Percentiles rank a stretch among this genome's conserved stretches.
Conservation (phyloP, 2,329 filamentous ascomycete species). For the Colletotrichum sp. region DNA sequence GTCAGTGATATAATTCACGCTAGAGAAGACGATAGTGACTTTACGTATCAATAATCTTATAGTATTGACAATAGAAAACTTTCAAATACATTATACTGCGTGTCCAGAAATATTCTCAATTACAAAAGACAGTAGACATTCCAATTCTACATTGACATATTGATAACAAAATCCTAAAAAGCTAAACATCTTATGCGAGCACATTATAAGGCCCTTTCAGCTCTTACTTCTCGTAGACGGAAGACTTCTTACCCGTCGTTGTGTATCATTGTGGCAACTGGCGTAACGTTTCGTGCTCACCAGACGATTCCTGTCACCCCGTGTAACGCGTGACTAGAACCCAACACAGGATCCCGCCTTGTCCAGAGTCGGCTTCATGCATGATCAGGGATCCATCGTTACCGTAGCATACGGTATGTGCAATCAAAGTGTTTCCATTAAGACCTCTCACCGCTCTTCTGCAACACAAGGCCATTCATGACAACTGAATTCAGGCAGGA, state of each 20-base stretch:
- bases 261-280: neutral
- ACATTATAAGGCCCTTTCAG: fast-evolving
- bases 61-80: no score
- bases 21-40: no score
- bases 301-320: neutral
- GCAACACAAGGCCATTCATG: neutral
- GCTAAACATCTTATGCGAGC: fast-evolving
- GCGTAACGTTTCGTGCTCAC: neutral
- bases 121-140: neutral
- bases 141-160: fast-evolving
- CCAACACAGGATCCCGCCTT: neutral
- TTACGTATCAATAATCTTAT: no score
- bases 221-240: neutral
- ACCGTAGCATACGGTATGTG: neutral
- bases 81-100: no score
- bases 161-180: neutral
- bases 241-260: neutral
- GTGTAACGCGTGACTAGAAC: neutral
- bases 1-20: no score
- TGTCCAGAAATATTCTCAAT: no score
- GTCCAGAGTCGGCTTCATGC: neutral
- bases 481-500: fast-evolving
- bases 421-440: neutral
- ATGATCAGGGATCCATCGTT: neutral
- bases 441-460: neutral